These are phyloP conservation scores for Sindora glabra DNA, from an alignment of 306 rosid species.

Conservation along the genomic window DNA sequence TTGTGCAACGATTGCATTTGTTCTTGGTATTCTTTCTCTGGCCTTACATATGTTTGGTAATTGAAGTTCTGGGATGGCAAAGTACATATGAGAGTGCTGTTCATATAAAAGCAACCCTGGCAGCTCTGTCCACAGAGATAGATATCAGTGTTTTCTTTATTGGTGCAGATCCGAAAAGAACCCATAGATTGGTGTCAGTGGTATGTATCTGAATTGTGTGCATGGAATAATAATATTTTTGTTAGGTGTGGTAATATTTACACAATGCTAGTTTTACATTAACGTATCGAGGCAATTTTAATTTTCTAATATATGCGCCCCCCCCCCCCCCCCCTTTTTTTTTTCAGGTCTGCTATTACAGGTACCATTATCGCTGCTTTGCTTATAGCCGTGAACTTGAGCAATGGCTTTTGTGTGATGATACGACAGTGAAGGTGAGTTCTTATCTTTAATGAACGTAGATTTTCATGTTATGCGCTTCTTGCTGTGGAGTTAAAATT, in stretches of 20 bases:
- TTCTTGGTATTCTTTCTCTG: background rate
- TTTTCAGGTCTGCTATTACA: conserved; percentile 91
- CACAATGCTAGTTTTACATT: background rate
- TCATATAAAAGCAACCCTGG: conserved; percentile 69
- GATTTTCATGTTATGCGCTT: conserved; percentile 5
- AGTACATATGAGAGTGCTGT: conserved; percentile 77
- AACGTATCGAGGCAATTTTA: background rate
- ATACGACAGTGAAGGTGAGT: conserved; percentile 84
- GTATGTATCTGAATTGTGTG: conserved; percentile 34
- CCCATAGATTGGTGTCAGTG: conserved; percentile 86
- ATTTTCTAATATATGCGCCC: no score
- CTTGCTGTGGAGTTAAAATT: conserved; percentile 4
- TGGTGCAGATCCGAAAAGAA: conserved; percentile 66
- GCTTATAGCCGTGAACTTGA: conserved; percentile 74
- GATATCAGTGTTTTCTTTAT: conserved; percentile 80
- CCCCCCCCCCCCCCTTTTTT: no score
- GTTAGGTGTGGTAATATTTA: no score
- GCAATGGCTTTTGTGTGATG: conserved; percentile 92
- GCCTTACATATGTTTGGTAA: conserved; percentile 13
- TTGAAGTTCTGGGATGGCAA: conserved; percentile 96
- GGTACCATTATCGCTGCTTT: conserved; percentile 97
- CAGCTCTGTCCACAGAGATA: conserved; percentile 63
- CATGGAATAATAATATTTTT: background rate
- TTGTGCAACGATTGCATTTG: background rate
- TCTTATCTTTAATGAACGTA: background rate